Evolutionary conservation across 495 filamentous ascomycete genomes (phyloP), one percentile per base, ranked within the genome.

Genomic region (Trypethelium eluteriae): DNA sequence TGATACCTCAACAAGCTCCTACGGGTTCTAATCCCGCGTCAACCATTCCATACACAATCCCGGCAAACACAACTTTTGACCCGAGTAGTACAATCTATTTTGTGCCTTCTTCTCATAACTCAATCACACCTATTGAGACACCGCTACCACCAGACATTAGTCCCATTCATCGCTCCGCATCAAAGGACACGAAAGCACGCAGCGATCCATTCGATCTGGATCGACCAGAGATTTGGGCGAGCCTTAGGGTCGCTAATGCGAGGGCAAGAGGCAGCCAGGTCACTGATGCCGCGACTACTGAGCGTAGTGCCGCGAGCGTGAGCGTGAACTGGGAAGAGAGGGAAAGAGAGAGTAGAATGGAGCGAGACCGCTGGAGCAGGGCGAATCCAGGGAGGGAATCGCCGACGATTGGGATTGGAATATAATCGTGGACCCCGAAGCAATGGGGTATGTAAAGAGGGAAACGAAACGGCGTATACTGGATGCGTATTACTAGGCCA

Each of bases 361-460:
- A 9, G 32, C 53, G 53, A 59, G 53, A 59, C 9, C 53, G 53
- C 10, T 59, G 53, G 53, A 59, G 53, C 32, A 59, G 53, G 53
- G 53, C 53, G 53, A 59, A 59, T 59, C 53, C 53, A 2, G 53
- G 53, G 14, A 59, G 53, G 36, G 53, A 59, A 59, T 59, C 53
- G 53, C 53, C 53, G 25, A 59, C 53, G 18, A 18, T 59, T 7
- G 53, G 53, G 53, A 59, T 59, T 36, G 53, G 53, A 35, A n/a
- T 59, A 59, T 59, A 32, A 59, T 59, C 5, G 36, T 59, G 53
- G 36, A 36, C 11, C 25, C 14, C 18, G 3, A 59, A 9, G n/a
- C 25, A 59, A 35, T 36, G 53, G 32, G 9, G 7, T 59, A 35
- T 36, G 7, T 59, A 10, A 10, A 18, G 5, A 59, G 2, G 53